A percentile compares a stretch with the other conserved stretches of the same genome.
phyloP scores from a whole-genome alignment of 208 protist genomes.

The Acanthamoeba royreba region DNA sequence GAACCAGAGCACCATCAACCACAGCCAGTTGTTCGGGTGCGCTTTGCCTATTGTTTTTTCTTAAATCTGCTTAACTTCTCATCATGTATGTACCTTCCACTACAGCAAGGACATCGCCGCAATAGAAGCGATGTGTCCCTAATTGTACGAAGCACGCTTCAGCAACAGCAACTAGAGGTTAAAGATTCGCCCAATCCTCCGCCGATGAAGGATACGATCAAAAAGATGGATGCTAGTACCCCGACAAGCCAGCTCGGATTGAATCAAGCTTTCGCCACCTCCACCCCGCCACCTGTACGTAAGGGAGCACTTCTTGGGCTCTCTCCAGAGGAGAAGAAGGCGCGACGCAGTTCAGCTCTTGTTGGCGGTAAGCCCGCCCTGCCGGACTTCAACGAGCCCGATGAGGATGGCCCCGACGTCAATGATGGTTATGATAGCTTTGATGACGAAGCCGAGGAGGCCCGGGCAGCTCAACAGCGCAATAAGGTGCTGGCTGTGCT shows the following conservation, averaged over 20 bases:
- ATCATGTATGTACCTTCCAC: neutral
- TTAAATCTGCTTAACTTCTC: neutral
- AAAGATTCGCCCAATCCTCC: no score
- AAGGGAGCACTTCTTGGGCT: neutral
- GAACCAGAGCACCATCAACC: neutral
- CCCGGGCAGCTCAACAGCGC: neutral
- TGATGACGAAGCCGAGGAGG: neutral
- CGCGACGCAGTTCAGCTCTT: neutral
- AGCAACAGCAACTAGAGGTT: neutral
- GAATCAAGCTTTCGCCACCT: no score
- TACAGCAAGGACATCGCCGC: neutral
- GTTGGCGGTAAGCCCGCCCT: no score
- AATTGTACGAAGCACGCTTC: neutral
- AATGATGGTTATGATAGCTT: neutral
- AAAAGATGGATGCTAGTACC: neutral
- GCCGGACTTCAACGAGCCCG: no score
- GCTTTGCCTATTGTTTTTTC: no score
- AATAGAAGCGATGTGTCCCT: neutral
- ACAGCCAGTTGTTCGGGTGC: no score
- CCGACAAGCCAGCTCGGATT: neutral
- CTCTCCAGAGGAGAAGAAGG: neutral
- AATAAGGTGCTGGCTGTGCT: neutral
- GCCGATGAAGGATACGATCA: neutral
- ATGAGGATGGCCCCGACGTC: neutral
- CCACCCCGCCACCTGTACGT: neutral